These are phyloP conservation scores for Pyrenophora seminiperda DNA, from an alignment of 2,329 filamentous ascomycete species.

Conservation along the genomic window DNA sequence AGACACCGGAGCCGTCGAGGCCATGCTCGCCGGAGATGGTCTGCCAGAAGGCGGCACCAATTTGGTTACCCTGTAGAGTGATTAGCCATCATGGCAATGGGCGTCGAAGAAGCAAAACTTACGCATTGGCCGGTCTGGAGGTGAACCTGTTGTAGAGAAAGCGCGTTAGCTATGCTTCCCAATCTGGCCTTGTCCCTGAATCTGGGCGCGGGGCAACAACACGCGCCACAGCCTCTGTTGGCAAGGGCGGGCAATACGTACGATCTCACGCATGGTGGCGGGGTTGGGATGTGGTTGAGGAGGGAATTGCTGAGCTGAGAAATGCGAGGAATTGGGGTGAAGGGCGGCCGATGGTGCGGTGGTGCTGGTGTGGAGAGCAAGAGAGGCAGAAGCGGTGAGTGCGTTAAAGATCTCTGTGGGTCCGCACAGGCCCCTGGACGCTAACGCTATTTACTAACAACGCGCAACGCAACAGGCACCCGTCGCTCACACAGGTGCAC, in stretches of 20 bases:
- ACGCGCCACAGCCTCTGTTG: conserved; percentile 53
- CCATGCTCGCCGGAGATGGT: conserved; percentile 75
- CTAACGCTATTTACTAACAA: conserved; percentile 26
- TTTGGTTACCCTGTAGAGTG: conserved; percentile 89
- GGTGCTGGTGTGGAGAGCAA: conserved; percentile 40
- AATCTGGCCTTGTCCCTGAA: conserved; percentile 48
- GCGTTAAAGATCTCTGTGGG: conserved; percentile 33
- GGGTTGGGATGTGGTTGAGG: conserved; percentile 27
- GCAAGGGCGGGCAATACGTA: conserved; percentile 52
- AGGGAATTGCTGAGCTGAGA: conserved; percentile 37
- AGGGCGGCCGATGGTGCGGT: conserved; percentile 35
- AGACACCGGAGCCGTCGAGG: conserved; percentile 95
- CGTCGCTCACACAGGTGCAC: conserved; percentile 1
- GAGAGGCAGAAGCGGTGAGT: conserved; percentile 39
- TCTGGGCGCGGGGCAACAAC: conserved; percentile 50
- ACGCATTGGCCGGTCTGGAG: conserved; percentile 99
- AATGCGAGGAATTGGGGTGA: conserved; percentile 38
- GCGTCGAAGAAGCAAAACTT: conserved; percentile 52
- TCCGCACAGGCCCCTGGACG: conserved; percentile 27
- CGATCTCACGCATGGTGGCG: conserved; percentile 71
- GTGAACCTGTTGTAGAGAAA: conserved; percentile 77
- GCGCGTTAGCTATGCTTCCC: conserved; percentile 61
- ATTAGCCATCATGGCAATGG: conserved; percentile 34
- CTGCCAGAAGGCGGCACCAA: conserved; percentile 98
- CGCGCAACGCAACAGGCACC: conserved; percentile 27